Conservation (phyloP, 495 filamentous ascomycete genomes). For the Aspergillus taichungensis region DNA sequence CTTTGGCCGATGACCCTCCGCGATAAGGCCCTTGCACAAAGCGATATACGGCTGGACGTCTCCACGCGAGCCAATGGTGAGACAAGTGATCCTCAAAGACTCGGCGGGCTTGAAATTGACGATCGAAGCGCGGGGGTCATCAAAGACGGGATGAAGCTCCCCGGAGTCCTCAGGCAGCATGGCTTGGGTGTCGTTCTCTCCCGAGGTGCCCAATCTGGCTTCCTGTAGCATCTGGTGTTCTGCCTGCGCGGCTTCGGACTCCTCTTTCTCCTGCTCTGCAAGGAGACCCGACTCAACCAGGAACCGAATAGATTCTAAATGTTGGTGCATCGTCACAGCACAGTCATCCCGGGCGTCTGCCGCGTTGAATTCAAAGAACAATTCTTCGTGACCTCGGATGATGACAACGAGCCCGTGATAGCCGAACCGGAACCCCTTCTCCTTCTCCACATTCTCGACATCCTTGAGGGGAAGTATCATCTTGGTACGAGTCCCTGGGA, state of each 20-base stretch:
- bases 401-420: slow-evolving; percentile 88
- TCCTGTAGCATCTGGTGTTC: slow-evolving; percentile 78
- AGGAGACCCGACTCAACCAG: slow-evolving; percentile 64
- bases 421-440: slow-evolving; percentile 88
- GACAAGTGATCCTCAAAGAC: slow-evolving; percentile 77
- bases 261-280: slow-evolving; percentile 57
- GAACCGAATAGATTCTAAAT: slow-evolving; percentile 62
- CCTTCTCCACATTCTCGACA: slow-evolving; percentile 88
- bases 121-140: slow-evolving; percentile 85
- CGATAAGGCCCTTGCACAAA: slow-evolving; percentile 80
- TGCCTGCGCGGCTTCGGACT: slow-evolving; percentile 67
- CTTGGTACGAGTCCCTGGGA: slow-evolving; percentile 88
- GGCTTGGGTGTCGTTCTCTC: slow-evolving; percentile 45
- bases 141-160: slow-evolving; percentile 64
- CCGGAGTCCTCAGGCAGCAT: slow-evolving; percentile 29
- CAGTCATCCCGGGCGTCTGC: slow-evolving; percentile 80
- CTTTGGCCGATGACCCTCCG: slow-evolving; percentile 75
- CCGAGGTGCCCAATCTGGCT: slow-evolving; percentile 56
- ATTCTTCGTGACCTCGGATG: slow-evolving; percentile 87
- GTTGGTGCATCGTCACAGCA: slow-evolving; percentile 66
- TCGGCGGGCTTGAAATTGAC: slow-evolving; percentile 88
- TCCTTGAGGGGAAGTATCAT: slow-evolving; percentile 86
- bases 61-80: slow-evolving; percentile 92
- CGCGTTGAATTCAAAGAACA: slow-evolving; percentile 89
- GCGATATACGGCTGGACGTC: slow-evolving; percentile 98